Conservation (phyloP, 1,139 yeast genomes). For the Magnusiomyces clavatus region DNA sequence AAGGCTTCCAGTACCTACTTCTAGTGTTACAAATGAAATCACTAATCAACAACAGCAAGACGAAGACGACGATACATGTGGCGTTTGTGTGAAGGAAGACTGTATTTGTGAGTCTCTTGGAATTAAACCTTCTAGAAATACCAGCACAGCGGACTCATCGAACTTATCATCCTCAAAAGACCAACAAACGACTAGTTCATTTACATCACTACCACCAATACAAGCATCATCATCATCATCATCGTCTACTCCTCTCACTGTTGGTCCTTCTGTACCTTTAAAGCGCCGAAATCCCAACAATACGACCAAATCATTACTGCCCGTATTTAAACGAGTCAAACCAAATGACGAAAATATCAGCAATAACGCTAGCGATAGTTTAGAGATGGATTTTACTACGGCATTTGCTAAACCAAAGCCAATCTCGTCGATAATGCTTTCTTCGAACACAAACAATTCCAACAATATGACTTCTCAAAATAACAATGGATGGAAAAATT, state of each 20-base stretch:
- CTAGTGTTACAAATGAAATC: conserved; percentile 11
- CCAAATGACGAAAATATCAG: not conserved
- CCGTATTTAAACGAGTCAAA: not conserved
- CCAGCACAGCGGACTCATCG: not conserved
- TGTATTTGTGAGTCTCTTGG: conserved; percentile 68
- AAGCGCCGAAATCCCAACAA: conserved; percentile 1
- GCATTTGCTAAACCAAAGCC: conserved; percentile 17
- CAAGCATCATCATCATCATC: not conserved
- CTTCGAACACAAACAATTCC: not conserved
- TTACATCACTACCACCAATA: too few species aligned
- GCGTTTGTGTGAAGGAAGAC: conserved; percentile 60
- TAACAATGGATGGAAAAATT: too few species aligned
- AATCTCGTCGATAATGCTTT: too few species aligned
- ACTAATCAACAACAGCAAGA: not conserved
- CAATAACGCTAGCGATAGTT: not conserved
- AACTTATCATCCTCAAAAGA: not conserved
- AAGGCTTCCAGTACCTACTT: conserved; percentile 29
- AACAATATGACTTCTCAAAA: not conserved
- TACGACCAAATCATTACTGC: not conserved
- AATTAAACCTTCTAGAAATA: conserved; percentile 7
- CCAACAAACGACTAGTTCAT: not conserved
- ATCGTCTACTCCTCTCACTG: not conserved
- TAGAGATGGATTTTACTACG: conserved; percentile 31
- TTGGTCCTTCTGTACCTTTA: conserved; percentile 1
- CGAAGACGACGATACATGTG: conserved; percentile 42